Base-by-base conservation (phyloP, 768 basidiomycete genomes). In the Dacryopinax primogenitus region DNA sequence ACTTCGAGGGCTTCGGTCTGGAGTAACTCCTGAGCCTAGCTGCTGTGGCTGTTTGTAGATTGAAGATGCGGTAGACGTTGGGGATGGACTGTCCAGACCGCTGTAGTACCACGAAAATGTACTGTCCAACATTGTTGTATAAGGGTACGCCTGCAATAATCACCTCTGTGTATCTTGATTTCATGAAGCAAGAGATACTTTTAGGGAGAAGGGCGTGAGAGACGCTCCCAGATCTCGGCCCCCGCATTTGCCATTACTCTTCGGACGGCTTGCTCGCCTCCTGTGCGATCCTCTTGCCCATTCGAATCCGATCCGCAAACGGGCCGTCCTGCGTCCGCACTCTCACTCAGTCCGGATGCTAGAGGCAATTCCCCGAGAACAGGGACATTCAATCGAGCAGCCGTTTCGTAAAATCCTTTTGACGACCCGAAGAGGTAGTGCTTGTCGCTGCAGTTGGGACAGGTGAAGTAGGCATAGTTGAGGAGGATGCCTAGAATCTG, bases 401-500 rank as follows among this genome's bases (percentile, higher is more conserved):
- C 85, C 0, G 85, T 82, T 1, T 76, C 71, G 33, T 79, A 78
- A 76, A 94, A 92, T 11, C 77, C 73, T 7, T 80, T 79, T 0
- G 89, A 81, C 12, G 85, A 77, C 4, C 94, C 94, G 66, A 88
- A 90, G 35, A 88, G 76, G 67, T 84, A 76, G 68, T 86, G 87
- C 0, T 78, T 78, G 0, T 80, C 79, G 0, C 79, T 76, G 71
- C 92, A 96, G 11, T 82, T 81, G 0, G 88, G 80, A 69, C 91
- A 93, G 32, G 86, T 77, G 73, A 86, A 94, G 74, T 88, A 83
- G 0, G 92, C 83, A 78, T 93, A 87, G 72, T 98, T 97, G 45
- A 97, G 84, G 0, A 97, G 76, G 1, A 91, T 78, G 7, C 95
- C 95, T 1, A 84, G 82, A 65, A 96, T 89, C 93, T 96, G 68